These are phyloP conservation scores for Sinapis alba DNA, from an alignment of 441 rosid species.

Conservation along the genomic window DNA sequence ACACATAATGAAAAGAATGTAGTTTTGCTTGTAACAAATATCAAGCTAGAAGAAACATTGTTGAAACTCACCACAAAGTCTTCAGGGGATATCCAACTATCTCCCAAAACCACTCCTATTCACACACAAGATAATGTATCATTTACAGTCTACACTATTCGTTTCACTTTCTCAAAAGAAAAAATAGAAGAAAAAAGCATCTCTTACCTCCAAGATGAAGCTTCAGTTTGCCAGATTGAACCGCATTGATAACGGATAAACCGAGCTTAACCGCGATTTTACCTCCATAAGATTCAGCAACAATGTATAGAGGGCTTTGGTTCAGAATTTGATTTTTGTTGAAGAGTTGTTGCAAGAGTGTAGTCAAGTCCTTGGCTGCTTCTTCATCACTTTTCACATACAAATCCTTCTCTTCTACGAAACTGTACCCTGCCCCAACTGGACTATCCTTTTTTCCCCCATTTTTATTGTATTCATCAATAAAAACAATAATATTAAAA, in stretches of 20 bases:
- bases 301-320: constrained; percentile 66
- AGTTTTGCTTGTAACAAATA: not conserved
- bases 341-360: constrained; percentile 55
- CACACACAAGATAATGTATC: not conserved
- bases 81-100: constrained; percentile 93
- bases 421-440: constrained; percentile 92
- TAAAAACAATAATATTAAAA: not conserved
- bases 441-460: constrained; percentile 75
- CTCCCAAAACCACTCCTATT: constrained; percentile 76
- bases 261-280: constrained; percentile 80
- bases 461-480: not conserved
- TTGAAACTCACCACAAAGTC: constrained; percentile 72
- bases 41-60: not conserved
- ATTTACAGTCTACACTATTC: not conserved
- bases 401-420: constrained; percentile 58
- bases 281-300: constrained; percentile 95
- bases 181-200: not conserved
- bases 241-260: constrained; percentile 57
- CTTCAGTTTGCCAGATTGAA: constrained; percentile 60
- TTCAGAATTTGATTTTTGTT: constrained; percentile 49
- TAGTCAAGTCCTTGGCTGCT: constrained; percentile 74
- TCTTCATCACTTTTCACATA: constrained; percentile 75
- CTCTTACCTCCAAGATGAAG: constrained; percentile 72
- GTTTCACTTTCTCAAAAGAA: constrained; percentile 11
- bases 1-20: not conserved